Evolutionary conservation across 768 basidiomycete species (phyloP).

Genomic region (Lyophyllum shimeji): DNA sequence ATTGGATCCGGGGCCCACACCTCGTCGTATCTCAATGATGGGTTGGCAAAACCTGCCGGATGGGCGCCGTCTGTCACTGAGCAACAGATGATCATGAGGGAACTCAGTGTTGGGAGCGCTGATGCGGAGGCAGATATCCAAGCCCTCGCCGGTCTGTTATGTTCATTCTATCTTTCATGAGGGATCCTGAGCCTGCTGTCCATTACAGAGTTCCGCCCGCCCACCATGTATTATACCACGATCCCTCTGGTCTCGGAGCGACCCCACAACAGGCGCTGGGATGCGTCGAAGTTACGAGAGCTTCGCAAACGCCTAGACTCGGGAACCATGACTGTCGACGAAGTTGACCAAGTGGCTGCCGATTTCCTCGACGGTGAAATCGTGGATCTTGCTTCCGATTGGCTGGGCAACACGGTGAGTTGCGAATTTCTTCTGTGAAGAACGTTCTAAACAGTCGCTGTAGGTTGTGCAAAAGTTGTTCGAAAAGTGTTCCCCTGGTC

Average conservation of each 20-base stretch:
- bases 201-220: constrained; percentile 79
- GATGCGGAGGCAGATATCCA: constrained; percentile 86
- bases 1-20: constrained; percentile 74
- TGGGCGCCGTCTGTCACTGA: constrained; percentile 81
- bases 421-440: background rate
- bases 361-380: constrained; percentile 95
- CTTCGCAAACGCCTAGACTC: constrained; percentile 92
- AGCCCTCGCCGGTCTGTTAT: constrained; percentile 77
- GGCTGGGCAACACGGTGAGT: constrained; percentile 93
- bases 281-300: constrained; percentile 91
- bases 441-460: constrained; percentile 1
- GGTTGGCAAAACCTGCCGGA: constrained; percentile 59
- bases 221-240: constrained; percentile 94
- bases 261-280: constrained; percentile 85
- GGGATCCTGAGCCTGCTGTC: constrained; percentile 23
- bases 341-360: constrained; percentile 86
- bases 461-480: constrained; percentile 97
- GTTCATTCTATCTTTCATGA: background rate
- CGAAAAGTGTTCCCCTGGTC: constrained; percentile 76
- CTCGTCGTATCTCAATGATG: constrained; percentile 53
- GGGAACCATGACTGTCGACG: constrained; percentile 78
- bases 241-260: constrained; percentile 90
- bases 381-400: constrained; percentile 94
- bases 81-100: constrained; percentile 96
- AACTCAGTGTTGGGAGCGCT: constrained; percentile 72